Evolutionary conservation across 2,329 filamentous ascomycete species (phyloP), one percentile per base, ranked within the genome.

Genomic region (Pseudocercospora musae): DNA sequence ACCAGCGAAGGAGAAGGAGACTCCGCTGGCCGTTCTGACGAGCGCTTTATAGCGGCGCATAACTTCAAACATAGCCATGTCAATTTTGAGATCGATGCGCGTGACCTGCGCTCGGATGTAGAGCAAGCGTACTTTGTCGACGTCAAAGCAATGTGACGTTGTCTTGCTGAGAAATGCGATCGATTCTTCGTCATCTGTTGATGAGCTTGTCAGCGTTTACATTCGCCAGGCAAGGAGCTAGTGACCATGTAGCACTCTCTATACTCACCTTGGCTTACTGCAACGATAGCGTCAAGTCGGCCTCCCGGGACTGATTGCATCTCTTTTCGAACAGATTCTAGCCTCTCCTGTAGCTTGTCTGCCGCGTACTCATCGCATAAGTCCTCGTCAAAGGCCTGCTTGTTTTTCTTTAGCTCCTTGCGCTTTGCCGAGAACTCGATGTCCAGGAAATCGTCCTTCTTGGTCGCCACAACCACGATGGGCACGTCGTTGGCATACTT

Each of bases 81-180:
- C 72, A 66, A 76, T 69, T 63, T 76, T 76, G 55, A 75, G 71
- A 61, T 74, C 72, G 59, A 74, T 73, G 58, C 70, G 68, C 6
- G 71, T 69, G 31, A 74, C 71, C 65, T 75, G 73, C n/a, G 73
- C 72, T 25, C 71, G 70, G 29, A 75, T 70, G 62, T 72, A 74
- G 65, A 74, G 70, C 50, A 74, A 59, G 66, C 72, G 71, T 54
- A 75, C 71, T 67, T 71, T 72, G 54, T 75, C 73, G 58, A 72
- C 68, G 54, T 69, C 68, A 57, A 75, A 73, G 61, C 70, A 69
- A 44, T 70, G 70, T 18, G 73, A 70, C 13, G 73, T 75, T 25
- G 70, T 69, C 48, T 67, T 68, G 48, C 70, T 67, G 27, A 75
- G 70, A 11, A 63, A 59, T 23, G 70, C 69, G 54, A 75, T 69